These are phyloP conservation scores for Penicillium sumatraense DNA, from an alignment of 2,329 filamentous ascomycete genomes.

Conservation along the genomic window DNA sequence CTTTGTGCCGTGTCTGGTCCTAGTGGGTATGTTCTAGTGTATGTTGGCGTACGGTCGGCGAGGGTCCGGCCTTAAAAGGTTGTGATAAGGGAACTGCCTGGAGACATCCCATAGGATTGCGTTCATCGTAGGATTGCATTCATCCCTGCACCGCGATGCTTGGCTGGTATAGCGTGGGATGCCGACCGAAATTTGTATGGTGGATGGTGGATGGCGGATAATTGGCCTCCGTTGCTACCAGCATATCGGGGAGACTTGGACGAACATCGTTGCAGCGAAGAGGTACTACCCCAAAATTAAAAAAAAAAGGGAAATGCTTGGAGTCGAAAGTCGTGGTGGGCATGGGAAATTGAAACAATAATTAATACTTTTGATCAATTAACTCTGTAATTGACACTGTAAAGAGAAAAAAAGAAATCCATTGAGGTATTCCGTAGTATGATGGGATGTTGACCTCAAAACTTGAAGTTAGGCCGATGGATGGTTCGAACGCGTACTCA, in stretches of 20 bases:
- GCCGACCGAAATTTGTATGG: background rate
- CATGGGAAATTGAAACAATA: too few relatives aligned
- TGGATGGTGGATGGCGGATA: background rate
- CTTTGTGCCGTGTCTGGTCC: background rate
- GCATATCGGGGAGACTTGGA: too few relatives aligned
- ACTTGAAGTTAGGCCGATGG: background rate
- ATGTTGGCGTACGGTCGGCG: background rate
- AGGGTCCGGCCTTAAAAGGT: background rate
- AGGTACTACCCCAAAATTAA: too few relatives aligned
- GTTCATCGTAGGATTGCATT: too few relatives aligned
- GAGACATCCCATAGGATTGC: too few relatives aligned
- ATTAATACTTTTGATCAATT: too few relatives aligned
- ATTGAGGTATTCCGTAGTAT: background rate
- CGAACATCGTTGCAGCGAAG: too few relatives aligned
- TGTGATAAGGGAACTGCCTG: background rate
- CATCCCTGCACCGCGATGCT: background rate
- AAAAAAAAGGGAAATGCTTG: too few relatives aligned
- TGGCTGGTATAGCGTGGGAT: background rate
- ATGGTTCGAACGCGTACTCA: background rate
- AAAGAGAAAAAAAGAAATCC: background rate
- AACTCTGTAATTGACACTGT: too few relatives aligned
- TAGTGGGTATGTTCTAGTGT: background rate
- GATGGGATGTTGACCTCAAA: background rate
- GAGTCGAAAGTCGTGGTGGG: too few relatives aligned
- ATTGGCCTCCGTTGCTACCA: too few relatives aligned